Evolutionary conservation across 2,329 filamentous ascomycete species (phyloP).

Genomic region (Hawksworthiomyces lignivorus): DNA sequence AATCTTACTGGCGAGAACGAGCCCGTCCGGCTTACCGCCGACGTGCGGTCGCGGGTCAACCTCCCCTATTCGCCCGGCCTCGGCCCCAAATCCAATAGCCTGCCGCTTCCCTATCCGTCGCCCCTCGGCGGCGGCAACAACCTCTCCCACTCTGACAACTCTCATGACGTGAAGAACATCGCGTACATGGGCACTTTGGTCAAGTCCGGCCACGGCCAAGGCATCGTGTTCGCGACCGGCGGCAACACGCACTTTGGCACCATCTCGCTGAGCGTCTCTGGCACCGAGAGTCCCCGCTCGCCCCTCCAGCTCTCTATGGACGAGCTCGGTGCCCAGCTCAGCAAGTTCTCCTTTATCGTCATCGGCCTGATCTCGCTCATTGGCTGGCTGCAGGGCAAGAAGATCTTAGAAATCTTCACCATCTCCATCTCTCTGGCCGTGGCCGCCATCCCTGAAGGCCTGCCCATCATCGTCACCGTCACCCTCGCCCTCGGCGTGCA

Average conservation of each 20-base stretch:
- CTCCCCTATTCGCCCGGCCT: slow-evolving; percentile 3
- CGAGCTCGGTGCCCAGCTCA: slow-evolving; percentile 88
- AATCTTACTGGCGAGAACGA: slow-evolving; percentile 97
- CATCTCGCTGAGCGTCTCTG: slow-evolving; percentile 87
- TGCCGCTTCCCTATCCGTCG: slow-evolving; percentile 28
- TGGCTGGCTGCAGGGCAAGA: slow-evolving; percentile 83
- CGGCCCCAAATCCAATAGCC: slow-evolving; percentile 13
- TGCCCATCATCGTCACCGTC: slow-evolving; percentile 97
- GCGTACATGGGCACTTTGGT: slow-evolving; percentile 98
- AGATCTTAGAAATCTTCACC: slow-evolving; percentile 88
- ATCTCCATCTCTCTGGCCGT: slow-evolving; percentile 96
- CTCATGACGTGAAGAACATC: slow-evolving; percentile 78
- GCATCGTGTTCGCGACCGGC: slow-evolving; percentile 94
- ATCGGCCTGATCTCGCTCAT: slow-evolving; percentile 90
- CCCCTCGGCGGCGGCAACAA: slow-evolving; percentile 12
- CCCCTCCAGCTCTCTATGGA: slow-evolving; percentile 96
- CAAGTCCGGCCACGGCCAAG: slow-evolving; percentile 88
- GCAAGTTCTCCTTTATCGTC: slow-evolving; percentile 91
- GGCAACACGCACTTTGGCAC: slow-evolving; percentile 91
- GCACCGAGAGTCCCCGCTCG: slow-evolving; percentile 91
- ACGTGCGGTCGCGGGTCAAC: slow-evolving; percentile 37
- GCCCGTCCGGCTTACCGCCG: slow-evolving; percentile 70
- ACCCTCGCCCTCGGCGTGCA: slow-evolving; percentile 91
- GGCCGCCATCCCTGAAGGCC: slow-evolving; percentile 90
- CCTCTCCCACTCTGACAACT: slow-evolving; percentile 30